These are phyloP conservation scores for Boletus edulis DNA, from an alignment of 768 basidiomycete genomes.

Conservation along the genomic window DNA sequence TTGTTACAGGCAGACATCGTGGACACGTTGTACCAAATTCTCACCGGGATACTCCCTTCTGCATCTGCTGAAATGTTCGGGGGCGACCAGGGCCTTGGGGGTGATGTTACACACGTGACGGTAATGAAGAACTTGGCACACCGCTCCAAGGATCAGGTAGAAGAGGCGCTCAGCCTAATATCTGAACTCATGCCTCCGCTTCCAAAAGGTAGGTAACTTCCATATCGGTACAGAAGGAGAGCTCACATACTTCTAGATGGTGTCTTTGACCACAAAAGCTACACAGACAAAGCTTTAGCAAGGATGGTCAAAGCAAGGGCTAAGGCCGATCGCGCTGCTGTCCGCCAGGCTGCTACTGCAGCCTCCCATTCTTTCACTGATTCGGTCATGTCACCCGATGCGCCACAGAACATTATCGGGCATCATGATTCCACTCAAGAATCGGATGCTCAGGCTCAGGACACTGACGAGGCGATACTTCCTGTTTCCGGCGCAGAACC, in stretches of 20 bases:
- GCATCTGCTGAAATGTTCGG: slow-evolving; percentile 49
- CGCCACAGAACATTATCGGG: slow-evolving; percentile 10
- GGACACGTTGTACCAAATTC: slow-evolving; percentile 88
- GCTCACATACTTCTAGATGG: slow-evolving; percentile 58
- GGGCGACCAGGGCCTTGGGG: slow-evolving; percentile 74
- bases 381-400: slow-evolving; percentile 21
- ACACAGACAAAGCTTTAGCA: slow-evolving; percentile 81
- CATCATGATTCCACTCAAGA: slow-evolving; percentile 27
- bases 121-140: slow-evolving; percentile 98
- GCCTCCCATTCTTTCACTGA: slow-evolving; percentile 30
- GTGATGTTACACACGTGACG: slow-evolving; percentile 92
- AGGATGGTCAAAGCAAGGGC: slow-evolving; percentile 79
- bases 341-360: slow-evolving; percentile 49
- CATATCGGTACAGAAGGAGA: not conserved
- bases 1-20: slow-evolving; percentile 92
- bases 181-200: slow-evolving; percentile 92
- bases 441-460: slow-evolving; percentile 40
- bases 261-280: slow-evolving; percentile 88
- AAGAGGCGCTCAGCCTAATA: slow-evolving; percentile 86
- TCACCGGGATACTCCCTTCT: slow-evolving; percentile 91
- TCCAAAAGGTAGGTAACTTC: slow-evolving; percentile 66
- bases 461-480: slow-evolving; percentile 39
- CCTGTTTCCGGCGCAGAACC: slow-evolving; percentile 33
- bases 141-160: slow-evolving; percentile 94
- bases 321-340: slow-evolving; percentile 75